Conservation (phyloP, 2,329 filamentous ascomycete genomes). For the Xylaria sp. region DNA sequence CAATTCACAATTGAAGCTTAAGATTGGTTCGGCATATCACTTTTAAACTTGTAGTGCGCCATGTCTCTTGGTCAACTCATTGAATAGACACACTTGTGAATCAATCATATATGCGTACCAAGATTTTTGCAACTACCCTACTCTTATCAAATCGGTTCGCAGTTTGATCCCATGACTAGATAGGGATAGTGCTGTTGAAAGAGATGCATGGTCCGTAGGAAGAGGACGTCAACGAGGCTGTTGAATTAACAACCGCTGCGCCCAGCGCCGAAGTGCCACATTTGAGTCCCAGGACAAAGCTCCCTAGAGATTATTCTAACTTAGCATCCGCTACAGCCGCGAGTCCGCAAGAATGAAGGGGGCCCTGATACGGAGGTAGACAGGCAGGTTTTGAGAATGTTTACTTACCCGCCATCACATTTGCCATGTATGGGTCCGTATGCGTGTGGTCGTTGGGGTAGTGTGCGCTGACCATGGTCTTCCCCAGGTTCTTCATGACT, state of each 20-base stretch:
- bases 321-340: neutral
- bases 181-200: constrained; percentile 46
- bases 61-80: no score
- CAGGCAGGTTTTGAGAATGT: neutral
- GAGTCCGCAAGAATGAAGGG: no score
- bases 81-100: no score
- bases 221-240: constrained; percentile 47
- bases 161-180: constrained; percentile 22
- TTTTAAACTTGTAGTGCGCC: no score
- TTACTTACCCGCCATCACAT: constrained; percentile 67
- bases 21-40: neutral
- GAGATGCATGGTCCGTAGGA: constrained; percentile 49
- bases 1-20: no score
- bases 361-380: neutral
- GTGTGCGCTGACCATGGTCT: constrained; percentile 60
- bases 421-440: constrained; percentile 66
- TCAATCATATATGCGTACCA: neutral
- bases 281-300: constrained; percentile 60
- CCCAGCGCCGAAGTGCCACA: constrained; percentile 60
- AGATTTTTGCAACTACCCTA: no score
- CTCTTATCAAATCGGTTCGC: no score
- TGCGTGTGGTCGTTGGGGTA: constrained; percentile 73
- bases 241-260: constrained; percentile 48
- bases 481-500: constrained; percentile 63
- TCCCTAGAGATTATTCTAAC: constrained; percentile 6